These are phyloP conservation scores for Coelastrella sp. DNA, from an alignment of 139 green algal genomes.

Conservation along the genomic window DNA sequence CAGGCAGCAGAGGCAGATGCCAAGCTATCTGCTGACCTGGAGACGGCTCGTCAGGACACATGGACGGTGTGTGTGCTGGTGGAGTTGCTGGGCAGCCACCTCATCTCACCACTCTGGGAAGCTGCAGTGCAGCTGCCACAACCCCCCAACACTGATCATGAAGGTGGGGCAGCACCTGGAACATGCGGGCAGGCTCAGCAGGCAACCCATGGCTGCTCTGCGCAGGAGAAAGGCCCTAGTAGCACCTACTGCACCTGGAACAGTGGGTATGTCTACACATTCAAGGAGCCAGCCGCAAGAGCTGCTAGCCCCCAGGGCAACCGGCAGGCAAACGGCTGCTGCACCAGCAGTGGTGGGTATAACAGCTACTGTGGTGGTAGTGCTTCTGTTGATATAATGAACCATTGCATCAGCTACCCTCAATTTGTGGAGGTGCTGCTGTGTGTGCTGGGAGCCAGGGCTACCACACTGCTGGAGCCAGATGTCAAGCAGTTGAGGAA, in stretches of 20 bases:
- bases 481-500: constrained; percentile 15
- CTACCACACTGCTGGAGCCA: constrained; percentile 6
- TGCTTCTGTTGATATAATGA: constrained; percentile 27
- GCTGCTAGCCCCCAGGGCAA: not conserved
- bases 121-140: not conserved
- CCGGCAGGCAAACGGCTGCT: not conserved
- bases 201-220: too few species aligned
- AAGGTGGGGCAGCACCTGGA: not conserved
- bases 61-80: constrained; percentile 44
- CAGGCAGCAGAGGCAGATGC: not conserved
- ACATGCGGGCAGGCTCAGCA: too few species aligned
- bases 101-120: constrained; percentile 13
- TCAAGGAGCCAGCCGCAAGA: not conserved
- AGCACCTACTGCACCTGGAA: constrained; percentile 28
- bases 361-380: not conserved
- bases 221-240: not conserved
- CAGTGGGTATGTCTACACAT: constrained; percentile 15
- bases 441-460: constrained; percentile 51
- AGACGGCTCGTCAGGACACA: constrained; percentile 15
- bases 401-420: constrained; percentile 53
- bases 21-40: not conserved
- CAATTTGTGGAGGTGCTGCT: constrained; percentile 67
- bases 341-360: not conserved
- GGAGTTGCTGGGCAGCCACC: constrained; percentile 42
- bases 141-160: not conserved